Percentiles rank a stretch among this genome's conserved stretches.
phyloP scores from a whole-genome alignment of 2,329 filamentous ascomycete genomes.

The Beauveria asiatica region DNA sequence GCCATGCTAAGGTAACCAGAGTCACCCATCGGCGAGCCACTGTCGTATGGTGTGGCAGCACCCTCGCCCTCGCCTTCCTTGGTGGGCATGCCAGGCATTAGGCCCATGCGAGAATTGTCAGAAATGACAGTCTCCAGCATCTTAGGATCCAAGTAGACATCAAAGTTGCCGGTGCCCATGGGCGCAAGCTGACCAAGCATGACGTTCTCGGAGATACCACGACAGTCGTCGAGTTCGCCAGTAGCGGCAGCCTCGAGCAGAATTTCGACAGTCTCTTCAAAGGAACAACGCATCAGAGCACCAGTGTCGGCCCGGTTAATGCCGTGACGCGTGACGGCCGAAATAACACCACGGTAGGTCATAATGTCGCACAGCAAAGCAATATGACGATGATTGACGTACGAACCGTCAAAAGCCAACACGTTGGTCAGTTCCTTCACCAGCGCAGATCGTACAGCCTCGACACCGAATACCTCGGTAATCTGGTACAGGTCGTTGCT shows the following conservation, averaged over 20 bases:
- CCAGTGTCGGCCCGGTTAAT: slow-evolving; percentile 98
- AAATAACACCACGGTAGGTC: slow-evolving; percentile 89
- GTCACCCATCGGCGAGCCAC: slow-evolving; percentile 69
- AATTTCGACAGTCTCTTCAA: slow-evolving; percentile 98
- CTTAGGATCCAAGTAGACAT: slow-evolving; percentile 84
- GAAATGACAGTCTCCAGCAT: slow-evolving; percentile 94
- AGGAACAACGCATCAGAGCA: slow-evolving; percentile 97
- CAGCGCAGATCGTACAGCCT: slow-evolving; percentile 80
- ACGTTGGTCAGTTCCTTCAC: slow-evolving; percentile 86
- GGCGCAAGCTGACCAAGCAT: slow-evolving; percentile 97
- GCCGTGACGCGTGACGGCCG: slow-evolving; percentile 94
- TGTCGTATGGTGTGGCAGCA: slow-evolving; percentile 90
- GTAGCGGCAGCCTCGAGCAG: slow-evolving; percentile 89
- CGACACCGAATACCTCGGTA: slow-evolving; percentile 91
- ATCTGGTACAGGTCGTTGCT: slow-evolving; percentile 96
- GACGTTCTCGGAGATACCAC: slow-evolving; percentile 96
- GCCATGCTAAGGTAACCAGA: slow-evolving; percentile 56
- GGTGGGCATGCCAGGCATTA: slow-evolving; percentile 69
- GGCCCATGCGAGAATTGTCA: slow-evolving; percentile 78
- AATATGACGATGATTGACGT: slow-evolving; percentile 98
- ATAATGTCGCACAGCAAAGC: slow-evolving; percentile 94
- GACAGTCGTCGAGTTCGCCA: slow-evolving; percentile 94
- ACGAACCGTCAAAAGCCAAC: slow-evolving; percentile 95
- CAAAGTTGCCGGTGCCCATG: slow-evolving; percentile 93
- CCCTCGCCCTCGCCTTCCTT: slow-evolving; percentile 71